phyloP scores from a whole-genome alignment of 768 basidiomycete genomes.

The Collybiopsis confluens region DNA sequence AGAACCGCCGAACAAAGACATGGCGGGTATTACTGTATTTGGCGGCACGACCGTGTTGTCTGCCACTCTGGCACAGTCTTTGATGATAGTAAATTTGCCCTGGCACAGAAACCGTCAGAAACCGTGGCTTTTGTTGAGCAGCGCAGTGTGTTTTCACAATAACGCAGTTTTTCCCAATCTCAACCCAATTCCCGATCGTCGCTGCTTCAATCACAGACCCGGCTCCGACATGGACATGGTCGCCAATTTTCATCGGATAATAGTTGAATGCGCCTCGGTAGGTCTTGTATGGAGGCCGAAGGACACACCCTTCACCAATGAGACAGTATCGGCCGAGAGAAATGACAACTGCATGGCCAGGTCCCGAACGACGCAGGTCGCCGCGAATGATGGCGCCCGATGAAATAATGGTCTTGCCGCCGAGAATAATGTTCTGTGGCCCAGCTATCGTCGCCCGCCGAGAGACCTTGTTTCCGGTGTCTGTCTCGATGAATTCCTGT shows the following conservation, averaged over 20 bases:
- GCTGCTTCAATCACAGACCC: conserved; percentile 89
- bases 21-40: conserved; percentile 87
- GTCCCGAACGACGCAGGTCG: conserved; percentile 83
- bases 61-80: conserved; percentile 87
- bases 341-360: conserved; percentile 91
- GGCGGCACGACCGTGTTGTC: conserved; percentile 89
- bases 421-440: conserved; percentile 94
- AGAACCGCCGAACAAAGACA: conserved; percentile 82
- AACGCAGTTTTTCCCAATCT: conserved; percentile 93
- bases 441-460: conserved; percentile 88
- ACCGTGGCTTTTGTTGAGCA: not conserved
- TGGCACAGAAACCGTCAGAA: conserved; percentile 24
- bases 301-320: conserved; percentile 84
- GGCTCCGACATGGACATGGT: conserved; percentile 93
- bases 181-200: conserved; percentile 88
- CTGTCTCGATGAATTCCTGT: conserved; percentile 87
- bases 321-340: conserved; percentile 91
- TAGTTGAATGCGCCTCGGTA: conserved; percentile 93
- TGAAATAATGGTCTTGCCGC: conserved; percentile 95
- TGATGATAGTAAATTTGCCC: conserved; percentile 97
- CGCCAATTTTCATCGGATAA: conserved; percentile 96
- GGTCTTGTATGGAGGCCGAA: conserved; percentile 88
- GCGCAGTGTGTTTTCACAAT: conserved; percentile 53
- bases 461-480: conserved; percentile 95
- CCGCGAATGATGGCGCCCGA: conserved; percentile 89